Evolutionary conservation across 2,329 filamentous ascomycete species (phyloP), one percentile per base, ranked within the genome.

Genomic region (Lachnellula subtilissima): DNA sequence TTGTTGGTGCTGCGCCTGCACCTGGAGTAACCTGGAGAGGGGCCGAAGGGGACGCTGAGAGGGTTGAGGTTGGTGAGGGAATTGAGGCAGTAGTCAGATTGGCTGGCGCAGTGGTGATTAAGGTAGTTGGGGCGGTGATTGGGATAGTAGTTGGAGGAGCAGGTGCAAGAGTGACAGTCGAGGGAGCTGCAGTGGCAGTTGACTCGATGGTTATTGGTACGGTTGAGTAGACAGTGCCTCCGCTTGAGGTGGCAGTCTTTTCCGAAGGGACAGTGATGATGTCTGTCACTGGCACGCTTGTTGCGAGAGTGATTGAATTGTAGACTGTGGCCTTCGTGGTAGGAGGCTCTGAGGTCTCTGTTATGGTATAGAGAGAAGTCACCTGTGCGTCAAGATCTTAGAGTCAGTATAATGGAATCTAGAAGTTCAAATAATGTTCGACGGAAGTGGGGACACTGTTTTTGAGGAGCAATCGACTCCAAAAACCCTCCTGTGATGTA

Each of bases 331-430:
- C 56, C 48, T 65, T 60, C 1, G 60, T 62, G 15, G 64, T 68
- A 9, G 64, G 65, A 3, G 63, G 55, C 37, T 64, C 60, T 5
- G 54, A 9, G 4, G 62, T 68, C 15, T 55, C 48, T 5, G 66
- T 68, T 5, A 68, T 35, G 1, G 62, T 65, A 39, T 63, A 61
- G 6, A 54, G 51, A 6, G 57, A 72, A 56, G 78, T 76, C 35
- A 78, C 56, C 61, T 76, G 71, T 11, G 69, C 62, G 28, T 32
- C 9, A 32, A 32, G 2, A 12, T 32, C 9, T 12, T 12, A 9
- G 9, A 9, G 28, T 32, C 9, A 32, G 28, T 32, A 32, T 12
- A 32, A 32, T 32, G 28, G 28, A 32, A 12, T 32, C 28, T 12
- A 32, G 28, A 32, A 32, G 8, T 32, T 32, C 9, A 12, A 4